Evolutionary conservation across 768 basidiomycete genomes (phyloP).

Genomic region (Termitomyces sp.): DNA sequence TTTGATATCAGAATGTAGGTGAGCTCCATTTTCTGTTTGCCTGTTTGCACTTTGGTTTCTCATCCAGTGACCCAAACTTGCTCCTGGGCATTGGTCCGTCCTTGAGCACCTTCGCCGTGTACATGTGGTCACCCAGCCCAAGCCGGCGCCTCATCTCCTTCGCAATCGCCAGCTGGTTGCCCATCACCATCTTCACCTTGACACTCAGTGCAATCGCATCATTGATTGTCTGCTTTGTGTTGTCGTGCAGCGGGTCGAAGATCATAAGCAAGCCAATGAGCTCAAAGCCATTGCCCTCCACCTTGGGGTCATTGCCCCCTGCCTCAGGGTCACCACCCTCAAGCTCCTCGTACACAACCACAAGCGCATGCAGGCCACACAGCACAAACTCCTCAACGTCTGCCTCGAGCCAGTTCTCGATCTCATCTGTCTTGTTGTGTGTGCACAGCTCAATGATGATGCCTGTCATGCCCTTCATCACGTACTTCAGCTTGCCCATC

Average conservation of each 20-base stretch:
- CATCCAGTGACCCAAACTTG: conserved; percentile 83
- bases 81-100: conserved; percentile 87
- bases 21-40: too few species aligned
- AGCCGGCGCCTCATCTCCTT: conserved; percentile 99
- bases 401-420: conserved; percentile 87
- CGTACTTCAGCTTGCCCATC: conserved; percentile 95
- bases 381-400: conserved; percentile 96
- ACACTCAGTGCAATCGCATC: conserved; percentile 95
- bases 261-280: conserved; percentile 96
- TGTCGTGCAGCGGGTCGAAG: conserved; percentile 96
- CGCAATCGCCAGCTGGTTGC: conserved; percentile 98
- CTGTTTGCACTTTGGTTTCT: too few species aligned
- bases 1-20: too few species aligned
- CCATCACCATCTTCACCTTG: conserved; percentile 99
- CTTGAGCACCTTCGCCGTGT: conserved; percentile 98
- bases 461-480: conserved; percentile 99
- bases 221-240: conserved; percentile 99
- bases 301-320: conserved; percentile 76
- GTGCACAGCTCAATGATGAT: conserved; percentile 97
- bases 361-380: conserved; percentile 96
- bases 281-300: conserved; percentile 95
- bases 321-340: too few species aligned
- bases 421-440: conserved; percentile 92
- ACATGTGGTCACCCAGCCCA: conserved; percentile 99
- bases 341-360: conserved; percentile 92